These are phyloP conservation scores for Exophiala viscosa DNA, from an alignment of 2,329 filamentous ascomycete genomes.

Conservation along the genomic window DNA sequence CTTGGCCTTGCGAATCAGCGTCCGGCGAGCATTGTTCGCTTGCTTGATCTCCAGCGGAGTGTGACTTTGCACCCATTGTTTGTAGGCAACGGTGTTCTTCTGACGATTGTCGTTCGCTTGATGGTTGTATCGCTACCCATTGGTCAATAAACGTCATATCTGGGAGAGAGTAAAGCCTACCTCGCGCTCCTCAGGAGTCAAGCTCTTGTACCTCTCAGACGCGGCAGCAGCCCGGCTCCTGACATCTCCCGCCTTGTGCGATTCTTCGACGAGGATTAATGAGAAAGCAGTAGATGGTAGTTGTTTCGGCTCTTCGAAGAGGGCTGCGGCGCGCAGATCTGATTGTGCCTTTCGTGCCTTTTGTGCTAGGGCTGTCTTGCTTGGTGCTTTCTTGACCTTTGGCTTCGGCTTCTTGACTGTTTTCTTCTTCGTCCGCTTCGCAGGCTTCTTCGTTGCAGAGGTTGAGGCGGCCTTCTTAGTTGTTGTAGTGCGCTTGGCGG, in stretches of 20 bases:
- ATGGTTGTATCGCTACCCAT: conserved; percentile 52
- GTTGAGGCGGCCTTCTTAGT: conserved; percentile 18
- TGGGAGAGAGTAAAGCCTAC: conserved; percentile 29
- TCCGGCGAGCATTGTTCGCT: conserved; percentile 57
- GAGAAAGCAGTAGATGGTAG: conserved; percentile 30
- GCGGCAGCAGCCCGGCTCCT: conserved; percentile 14
- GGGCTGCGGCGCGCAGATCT: conserved; percentile 12
- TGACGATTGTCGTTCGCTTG: conserved; percentile 47
- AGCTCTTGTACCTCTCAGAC: conserved; percentile 32
- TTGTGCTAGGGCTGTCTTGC: conserved; percentile 26
- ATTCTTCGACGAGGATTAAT: conserved; percentile 28
- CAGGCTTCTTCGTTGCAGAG: conserved; percentile 20
- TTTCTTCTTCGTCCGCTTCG: conserved; percentile 26
- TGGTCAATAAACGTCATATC: conserved; percentile 1
- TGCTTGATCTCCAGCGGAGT: conserved; percentile 55
- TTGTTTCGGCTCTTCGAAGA: conserved; percentile 33
- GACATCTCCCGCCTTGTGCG: conserved; percentile 1
- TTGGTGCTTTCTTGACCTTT: conserved; percentile 30
- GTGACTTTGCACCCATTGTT: conserved; percentile 54
- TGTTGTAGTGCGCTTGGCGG: conserved; percentile 26
- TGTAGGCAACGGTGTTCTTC: conserved; percentile 43
- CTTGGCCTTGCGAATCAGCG: conserved; percentile 26
- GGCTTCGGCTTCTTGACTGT: conserved; percentile 29
- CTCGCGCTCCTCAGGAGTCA: conserved; percentile 36
- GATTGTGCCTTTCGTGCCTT: conserved; percentile 26